These are phyloP conservation scores for Agrostemma githago DNA, from an alignment of 148 eudicot species.

Conservation along the genomic window DNA sequence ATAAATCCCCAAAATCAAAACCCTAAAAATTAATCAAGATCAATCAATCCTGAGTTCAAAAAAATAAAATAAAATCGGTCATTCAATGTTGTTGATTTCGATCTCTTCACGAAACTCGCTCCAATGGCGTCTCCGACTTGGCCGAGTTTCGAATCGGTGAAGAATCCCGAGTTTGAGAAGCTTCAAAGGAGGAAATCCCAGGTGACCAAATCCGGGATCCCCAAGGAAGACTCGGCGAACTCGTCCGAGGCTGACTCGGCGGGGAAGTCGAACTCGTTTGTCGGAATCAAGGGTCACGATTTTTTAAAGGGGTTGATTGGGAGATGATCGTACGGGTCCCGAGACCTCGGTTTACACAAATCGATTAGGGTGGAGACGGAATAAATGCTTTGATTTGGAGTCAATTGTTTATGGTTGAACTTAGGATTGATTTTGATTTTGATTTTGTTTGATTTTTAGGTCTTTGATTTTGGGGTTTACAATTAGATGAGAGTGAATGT, in stretches of 20 bases:
- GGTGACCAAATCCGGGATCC: conserved; percentile 32
- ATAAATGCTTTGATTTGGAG: conserved; percentile 55
- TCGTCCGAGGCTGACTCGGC: conserved; percentile 36
- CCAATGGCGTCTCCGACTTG: conserved; percentile 23
- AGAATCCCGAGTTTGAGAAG: conserved; percentile 8
- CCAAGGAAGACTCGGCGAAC: conserved; percentile 33
- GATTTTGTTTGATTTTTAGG: no score
- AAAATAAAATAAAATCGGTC: conserved; percentile 38
- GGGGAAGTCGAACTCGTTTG: conserved; percentile 70
- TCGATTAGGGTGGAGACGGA: conserved; percentile 35
- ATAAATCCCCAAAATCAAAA: no score
- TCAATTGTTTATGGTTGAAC: conserved; percentile 35
- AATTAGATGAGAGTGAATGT: no score
- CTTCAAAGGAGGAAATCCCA: conserved; percentile 23
- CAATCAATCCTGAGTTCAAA: no score
- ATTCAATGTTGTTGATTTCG: conserved; percentile 86
- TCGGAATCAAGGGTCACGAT: conserved; percentile 87
- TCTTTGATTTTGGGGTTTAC: no score
- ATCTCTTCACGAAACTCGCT: conserved; percentile 64
- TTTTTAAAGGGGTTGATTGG: conserved; percentile 65
- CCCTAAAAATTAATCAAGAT: no score
- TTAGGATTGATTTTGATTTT: no score
- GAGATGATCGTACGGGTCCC: conserved; percentile 38
- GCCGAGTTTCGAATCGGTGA: conserved; percentile 3
- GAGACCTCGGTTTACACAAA: conserved; percentile 67